Percentiles rank a stretch among this genome's conserved stretches.
Evolutionary conservation across 2,329 filamentous ascomycete genomes (phyloP).

Genomic region (Phoma sp.): DNA sequence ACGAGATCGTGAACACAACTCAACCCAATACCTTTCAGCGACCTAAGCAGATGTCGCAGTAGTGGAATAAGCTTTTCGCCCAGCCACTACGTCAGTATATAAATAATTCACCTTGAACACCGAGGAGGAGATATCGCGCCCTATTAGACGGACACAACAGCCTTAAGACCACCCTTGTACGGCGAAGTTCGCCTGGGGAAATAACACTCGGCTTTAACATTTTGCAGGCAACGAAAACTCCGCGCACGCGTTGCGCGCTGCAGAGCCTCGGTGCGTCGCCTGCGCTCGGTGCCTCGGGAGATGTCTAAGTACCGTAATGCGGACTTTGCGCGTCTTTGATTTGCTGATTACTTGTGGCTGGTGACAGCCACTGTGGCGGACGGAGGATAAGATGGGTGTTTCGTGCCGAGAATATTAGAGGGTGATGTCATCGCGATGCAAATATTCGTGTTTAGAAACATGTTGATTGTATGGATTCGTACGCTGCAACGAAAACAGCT

Average conservation of each 20-base stretch:
- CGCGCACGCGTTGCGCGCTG: not conserved
- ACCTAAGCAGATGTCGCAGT: too few species aligned
- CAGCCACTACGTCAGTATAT: not conserved
- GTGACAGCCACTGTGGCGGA: not conserved
- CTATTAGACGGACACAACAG: not conserved
- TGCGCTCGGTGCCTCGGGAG: not conserved
- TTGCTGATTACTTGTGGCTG: not conserved
- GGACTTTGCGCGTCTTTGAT: not conserved
- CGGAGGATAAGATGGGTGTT: not conserved
- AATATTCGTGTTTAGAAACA: not conserved
- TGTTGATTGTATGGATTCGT: too few species aligned
- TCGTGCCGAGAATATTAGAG: not conserved
- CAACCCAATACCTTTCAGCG: too few species aligned
- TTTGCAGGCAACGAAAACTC: not conserved
- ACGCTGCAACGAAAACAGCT: too few species aligned
- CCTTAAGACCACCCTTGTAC: not conserved
- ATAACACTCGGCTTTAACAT: not conserved
- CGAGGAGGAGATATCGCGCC: not conserved
- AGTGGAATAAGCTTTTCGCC: too few species aligned
- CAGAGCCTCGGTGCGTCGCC: not conserved
- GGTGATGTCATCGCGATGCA: not conserved
- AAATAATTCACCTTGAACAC: not conserved
- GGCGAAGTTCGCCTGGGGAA: not conserved
- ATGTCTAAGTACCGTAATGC: not conserved
- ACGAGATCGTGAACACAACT: not conserved